Base-by-base conservation (phyloP, 2,329 filamentous ascomycete genomes). In the Pseudonectria buxi region DNA sequence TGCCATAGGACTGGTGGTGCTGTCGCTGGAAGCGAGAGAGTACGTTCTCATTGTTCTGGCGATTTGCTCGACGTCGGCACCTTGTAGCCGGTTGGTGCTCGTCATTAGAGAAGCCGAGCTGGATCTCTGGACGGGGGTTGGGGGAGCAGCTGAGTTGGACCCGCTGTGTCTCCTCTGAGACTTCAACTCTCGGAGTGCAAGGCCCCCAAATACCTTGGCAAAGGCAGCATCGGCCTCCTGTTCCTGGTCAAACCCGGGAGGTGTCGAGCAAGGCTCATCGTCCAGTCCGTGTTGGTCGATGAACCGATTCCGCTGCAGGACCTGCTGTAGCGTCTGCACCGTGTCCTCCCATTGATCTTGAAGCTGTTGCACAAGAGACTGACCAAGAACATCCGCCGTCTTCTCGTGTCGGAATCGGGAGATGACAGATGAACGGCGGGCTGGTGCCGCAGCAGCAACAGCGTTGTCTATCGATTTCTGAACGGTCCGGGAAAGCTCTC, bases 301-400 rank as follows among this genome's bases (percentile, higher is more conserved):
- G 10, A 47, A 44, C 26, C 53, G 53, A 25, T 67, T 67, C 27
- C 61, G 56, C 36, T 59, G 54, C 13, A 65, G 44, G 29, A 65
- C 51, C 14, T 48, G 52, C 22, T 57, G 50, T 32, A 64, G 46
- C 13, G 58, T 53, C 10, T 49, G 48, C 6, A 57, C 53, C 2
- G 57, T 55, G 13, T 54, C 47, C 14, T 64, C 62, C 64, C 64
- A 67, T 25, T 65, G 61, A 16, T 55, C 57, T 37, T 55, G 59
- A 7, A 67, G 41, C 31, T 63, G 56, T 30, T 64, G 61, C 7
- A 57, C 50, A 24, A 65, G 42, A 4, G 54, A 45, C 18, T 57
- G 57, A 16, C 55, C 58, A n/a, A 51, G 33, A 26, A 39, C 52
- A 12, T 45, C 46, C 5, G 48, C 46, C 6, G 32, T 22, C 32